Evolutionary conservation across 345 rosid species (phyloP), one percentile per base, ranked within the genome.

Genomic region (Ricinus communis): DNA sequence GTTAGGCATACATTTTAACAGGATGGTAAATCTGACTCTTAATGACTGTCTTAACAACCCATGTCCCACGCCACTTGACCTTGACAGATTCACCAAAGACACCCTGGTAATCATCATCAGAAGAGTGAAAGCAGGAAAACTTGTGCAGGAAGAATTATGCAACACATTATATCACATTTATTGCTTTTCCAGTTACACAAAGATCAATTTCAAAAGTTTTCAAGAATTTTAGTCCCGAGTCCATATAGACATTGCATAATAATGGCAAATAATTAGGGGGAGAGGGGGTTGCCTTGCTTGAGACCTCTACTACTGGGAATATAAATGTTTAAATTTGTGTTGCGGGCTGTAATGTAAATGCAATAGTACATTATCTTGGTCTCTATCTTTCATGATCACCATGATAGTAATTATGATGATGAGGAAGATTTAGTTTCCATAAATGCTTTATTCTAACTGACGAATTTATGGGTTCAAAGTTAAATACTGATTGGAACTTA

Each of bases 21-120:
- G 82, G 84, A 65, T 71, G 79, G 55, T 57, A 52, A 63, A 82
- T 82, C 62, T 84, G 84, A 69, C 87, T 82, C 75, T 77, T 79
- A 24, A 87, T 84, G 4, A 82, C 78, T 11, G 91, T 84, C 73
- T 84, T 85, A 46, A 84, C 86, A 47, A 87, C 89, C 91, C 89
- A 84, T 7, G 89, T 87, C 75, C 88, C 91, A 24, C 86, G 79
- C 91, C 89, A 87, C 66, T 82, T 84, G 68, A 84, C 89, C 77
- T 53, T 87, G 18, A 82, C 74, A n/a, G 86, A 82, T 60, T 84
- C 85, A 7, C 89, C 89, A 51, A 66, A 80, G 18, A 66, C 80
- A 28, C 88, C 91, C 91, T 87, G 65, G 38, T 12, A 52, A 50
- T 8, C 54, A 60, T 25, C 46, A 69, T 45, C 56, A 62, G 55